Percentiles rank a stretch among this genome's conserved stretches.
phyloP scores from a whole-genome alignment of 495 filamentous ascomycete genomes.

The Chaetomium fimeti region DNA sequence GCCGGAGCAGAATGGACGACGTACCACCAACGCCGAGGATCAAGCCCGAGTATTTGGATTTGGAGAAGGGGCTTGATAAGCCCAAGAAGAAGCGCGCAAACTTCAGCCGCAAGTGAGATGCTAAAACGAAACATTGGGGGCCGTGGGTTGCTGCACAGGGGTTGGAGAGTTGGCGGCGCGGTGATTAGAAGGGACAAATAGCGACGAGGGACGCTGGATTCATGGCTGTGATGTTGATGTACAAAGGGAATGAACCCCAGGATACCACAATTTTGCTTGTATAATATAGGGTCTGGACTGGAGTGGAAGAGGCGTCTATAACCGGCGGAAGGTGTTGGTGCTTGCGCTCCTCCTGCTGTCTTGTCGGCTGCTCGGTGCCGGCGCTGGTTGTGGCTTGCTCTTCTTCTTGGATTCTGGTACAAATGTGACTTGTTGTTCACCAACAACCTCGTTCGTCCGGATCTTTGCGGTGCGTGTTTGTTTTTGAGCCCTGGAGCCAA shows the following conservation, averaged over 20 bases:
- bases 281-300: slow-evolving; percentile 30
- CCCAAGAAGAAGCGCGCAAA: slow-evolving; percentile 41
- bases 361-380: slow-evolving; percentile 42
- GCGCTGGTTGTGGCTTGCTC: slow-evolving; percentile 37
- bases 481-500: slow-evolving; percentile 65
- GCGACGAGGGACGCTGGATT: neutral
- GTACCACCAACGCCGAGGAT: slow-evolving; percentile 52
- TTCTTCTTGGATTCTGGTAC: slow-evolving; percentile 62
- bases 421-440: slow-evolving; percentile 86
- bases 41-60: slow-evolving; percentile 41
- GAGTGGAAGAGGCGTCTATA: slow-evolving; percentile 45
- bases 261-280: slow-evolving; percentile 30
- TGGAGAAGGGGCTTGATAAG: slow-evolving; percentile 52
- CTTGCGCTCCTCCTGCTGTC: slow-evolving; percentile 68
- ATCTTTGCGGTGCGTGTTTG: slow-evolving; percentile 45
- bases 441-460: slow-evolving; percentile 60
- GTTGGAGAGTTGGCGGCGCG: neutral
- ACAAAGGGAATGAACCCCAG: slow-evolving; percentile 16
- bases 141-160: neutral
- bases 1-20: slow-evolving; percentile 47
- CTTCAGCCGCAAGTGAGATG: slow-evolving; percentile 34
- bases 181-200: neutral
- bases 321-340: slow-evolving; percentile 65
- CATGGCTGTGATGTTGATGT: slow-evolving; percentile 11
- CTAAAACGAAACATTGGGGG: neutral